A percentile compares a stretch with the other conserved stretches of the same genome.
Conservation (phyloP, 129 eudicot species). For the Glebionis coronaria region DNA sequence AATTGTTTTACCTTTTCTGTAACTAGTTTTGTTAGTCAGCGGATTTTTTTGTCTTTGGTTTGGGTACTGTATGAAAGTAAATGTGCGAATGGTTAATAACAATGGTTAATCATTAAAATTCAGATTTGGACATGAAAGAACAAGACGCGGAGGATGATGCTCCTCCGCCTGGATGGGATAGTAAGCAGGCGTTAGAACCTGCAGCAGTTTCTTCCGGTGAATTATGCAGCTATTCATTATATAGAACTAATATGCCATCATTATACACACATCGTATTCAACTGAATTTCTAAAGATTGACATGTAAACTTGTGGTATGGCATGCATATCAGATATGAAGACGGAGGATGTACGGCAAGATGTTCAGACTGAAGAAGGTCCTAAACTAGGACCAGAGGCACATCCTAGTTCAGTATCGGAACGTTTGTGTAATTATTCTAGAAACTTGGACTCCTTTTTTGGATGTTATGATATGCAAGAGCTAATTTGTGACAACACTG, state of each 20-base stretch:
- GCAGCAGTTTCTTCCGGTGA: conserved; percentile 15
- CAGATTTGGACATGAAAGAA: no score
- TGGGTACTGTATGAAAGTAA: no score
- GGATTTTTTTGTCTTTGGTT: no score
- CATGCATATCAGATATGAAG: conserved; percentile 25
- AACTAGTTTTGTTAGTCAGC: no score
- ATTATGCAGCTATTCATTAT: no score
- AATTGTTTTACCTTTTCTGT: no score
- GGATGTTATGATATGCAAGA: not conserved
- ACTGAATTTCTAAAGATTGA: not conserved
- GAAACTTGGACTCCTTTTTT: not conserved
- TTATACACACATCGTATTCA: not conserved
- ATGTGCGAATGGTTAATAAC: no score
- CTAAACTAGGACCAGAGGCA: conserved; percentile 31
- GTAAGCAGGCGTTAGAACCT: conserved; percentile 1
- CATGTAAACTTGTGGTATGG: no score
- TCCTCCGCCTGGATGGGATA: conserved; percentile 52
- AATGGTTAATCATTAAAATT: no score
- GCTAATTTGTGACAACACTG: conserved; percentile 18
- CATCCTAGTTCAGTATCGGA: not conserved
- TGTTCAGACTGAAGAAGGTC: conserved; percentile 40
- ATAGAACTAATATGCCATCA: conserved; percentile 1
- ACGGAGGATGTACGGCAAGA: conserved; percentile 34
- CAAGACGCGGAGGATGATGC: no score
- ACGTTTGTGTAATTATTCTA: conserved; percentile 1